Conservation (phyloP, 2,329 filamentous ascomycete species). For the Sordariomycetes sp. region DNA sequence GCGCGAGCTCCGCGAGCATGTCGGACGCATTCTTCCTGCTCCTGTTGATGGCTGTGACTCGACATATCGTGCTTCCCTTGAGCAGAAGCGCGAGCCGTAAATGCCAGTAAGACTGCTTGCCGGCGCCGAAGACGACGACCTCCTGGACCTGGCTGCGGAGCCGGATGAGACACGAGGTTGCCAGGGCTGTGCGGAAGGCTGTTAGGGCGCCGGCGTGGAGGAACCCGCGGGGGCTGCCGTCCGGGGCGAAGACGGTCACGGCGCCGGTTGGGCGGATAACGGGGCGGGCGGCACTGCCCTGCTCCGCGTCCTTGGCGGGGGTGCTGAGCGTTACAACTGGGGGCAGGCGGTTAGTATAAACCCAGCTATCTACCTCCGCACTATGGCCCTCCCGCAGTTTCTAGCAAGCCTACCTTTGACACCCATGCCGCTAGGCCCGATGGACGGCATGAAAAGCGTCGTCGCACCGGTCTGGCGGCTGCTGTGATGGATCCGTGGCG, state of each 20-base stretch:
- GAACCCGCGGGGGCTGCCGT: constrained; percentile 51
- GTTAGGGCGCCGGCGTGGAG: constrained; percentile 64
- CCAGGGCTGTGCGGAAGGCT: constrained; percentile 67
- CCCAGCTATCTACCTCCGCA: neutral
- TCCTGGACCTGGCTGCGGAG: constrained; percentile 59
- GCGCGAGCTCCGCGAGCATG: constrained; percentile 19
- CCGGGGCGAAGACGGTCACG: constrained; percentile 52
- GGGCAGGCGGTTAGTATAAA: neutral
- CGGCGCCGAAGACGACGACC: constrained; percentile 74
- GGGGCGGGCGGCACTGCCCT: constrained; percentile 12
- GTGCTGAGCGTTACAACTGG: constrained; percentile 50
- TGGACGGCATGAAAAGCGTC: constrained; percentile 65
- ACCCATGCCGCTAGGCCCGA: constrained; percentile 47
- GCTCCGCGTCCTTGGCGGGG: constrained; percentile 15
- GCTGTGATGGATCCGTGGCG: constrained; percentile 33
- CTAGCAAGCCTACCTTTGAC: constrained; percentile 42
- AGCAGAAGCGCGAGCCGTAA: constrained; percentile 71
- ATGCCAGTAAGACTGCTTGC: constrained; percentile 91
- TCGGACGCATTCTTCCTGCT: constrained; percentile 32
- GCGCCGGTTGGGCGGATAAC: constrained; percentile 45
- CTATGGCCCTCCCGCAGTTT: neutral
- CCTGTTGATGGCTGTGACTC: constrained; percentile 74
- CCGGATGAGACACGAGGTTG: constrained; percentile 51
- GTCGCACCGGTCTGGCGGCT: constrained; percentile 36
- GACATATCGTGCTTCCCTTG: constrained; percentile 55